Percentiles rank a stretch among this genome's conserved stretches.
phyloP scores from a whole-genome alignment of 257 asterid genomes.

The Solanum corneliomulleri region DNA sequence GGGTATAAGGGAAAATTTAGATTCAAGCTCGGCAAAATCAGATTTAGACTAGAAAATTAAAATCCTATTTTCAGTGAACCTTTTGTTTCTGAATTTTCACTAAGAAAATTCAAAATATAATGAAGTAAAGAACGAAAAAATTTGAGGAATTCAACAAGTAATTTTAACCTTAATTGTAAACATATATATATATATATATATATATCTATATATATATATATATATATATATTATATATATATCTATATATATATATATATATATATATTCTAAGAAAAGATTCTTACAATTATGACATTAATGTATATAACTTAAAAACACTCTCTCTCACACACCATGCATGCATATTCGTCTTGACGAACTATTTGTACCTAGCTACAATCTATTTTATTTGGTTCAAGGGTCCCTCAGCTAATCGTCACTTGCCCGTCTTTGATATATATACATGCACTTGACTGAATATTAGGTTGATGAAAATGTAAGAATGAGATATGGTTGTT shows the following conservation, averaged over 20 bases:
- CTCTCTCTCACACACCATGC: not conserved
- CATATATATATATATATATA: not conserved
- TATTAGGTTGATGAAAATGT: not conserved
- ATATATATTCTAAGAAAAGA: not conserved
- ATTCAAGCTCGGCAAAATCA: not conserved
- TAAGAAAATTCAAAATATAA: not conserved
- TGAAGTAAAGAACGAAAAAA: not conserved
- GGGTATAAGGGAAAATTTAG: not conserved
- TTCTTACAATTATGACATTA: not conserved
- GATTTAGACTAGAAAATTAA: not conserved
- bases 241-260: not conserved
- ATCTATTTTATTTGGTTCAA: not conserved
- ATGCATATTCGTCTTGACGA: not conserved
- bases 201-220: not conserved
- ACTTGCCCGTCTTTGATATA: not conserved
- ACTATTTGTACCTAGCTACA: not conserved
- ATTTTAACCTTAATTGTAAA: not conserved
- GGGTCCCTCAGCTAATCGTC: not conserved
- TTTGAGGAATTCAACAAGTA: not conserved
- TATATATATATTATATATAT: not conserved
- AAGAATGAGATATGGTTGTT: not conserved
- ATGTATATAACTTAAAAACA: not conserved
- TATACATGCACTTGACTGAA: not conserved
- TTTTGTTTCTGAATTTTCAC: not conserved
- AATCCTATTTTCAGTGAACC: not conserved